phyloP scores from a whole-genome alignment of 2,329 filamentous ascomycete species.

The Neonectria sp. region DNA sequence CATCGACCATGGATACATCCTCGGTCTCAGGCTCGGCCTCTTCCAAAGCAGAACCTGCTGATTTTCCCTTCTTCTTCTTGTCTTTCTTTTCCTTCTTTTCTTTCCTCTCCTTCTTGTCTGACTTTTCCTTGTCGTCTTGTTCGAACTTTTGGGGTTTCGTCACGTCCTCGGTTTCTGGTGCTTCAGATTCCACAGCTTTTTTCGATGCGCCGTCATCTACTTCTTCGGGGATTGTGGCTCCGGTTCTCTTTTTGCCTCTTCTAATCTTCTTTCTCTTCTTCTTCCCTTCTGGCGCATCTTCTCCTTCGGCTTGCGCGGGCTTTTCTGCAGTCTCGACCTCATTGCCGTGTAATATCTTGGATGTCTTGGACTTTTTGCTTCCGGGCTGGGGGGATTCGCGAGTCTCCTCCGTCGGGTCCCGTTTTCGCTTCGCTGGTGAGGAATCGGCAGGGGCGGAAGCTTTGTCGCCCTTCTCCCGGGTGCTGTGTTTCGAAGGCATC shows the following conservation, averaged over 20 bases:
- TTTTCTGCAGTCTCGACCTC: constrained; percentile 17
- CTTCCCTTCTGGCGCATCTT: constrained; percentile 35
- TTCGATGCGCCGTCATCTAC: constrained; percentile 2
- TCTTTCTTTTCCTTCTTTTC: constrained; percentile 29
- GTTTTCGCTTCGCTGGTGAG: constrained; percentile 53
- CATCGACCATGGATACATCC: constrained; percentile 43
- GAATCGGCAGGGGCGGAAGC: constrained; percentile 5
- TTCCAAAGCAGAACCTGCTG: neutral
- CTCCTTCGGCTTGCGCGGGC: constrained; percentile 24
- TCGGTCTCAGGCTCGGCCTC: constrained; percentile 19
- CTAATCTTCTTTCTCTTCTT: constrained; percentile 47
- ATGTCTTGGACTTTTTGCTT: constrained; percentile 54
- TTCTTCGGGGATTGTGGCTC: constrained; percentile 34
- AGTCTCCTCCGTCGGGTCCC: constrained; percentile 50
- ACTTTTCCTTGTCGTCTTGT: constrained; percentile 53
- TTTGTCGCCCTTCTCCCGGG: constrained; percentile 46
- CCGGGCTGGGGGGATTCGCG: constrained; percentile 48
- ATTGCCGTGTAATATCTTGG: constrained; percentile 26
- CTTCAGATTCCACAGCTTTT: constrained; percentile 21
- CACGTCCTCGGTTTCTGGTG: constrained; percentile 43
- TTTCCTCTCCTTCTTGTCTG: constrained; percentile 33
- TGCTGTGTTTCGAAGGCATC: constrained; percentile 63
- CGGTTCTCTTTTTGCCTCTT: constrained; percentile 42
- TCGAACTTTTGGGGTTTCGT: constrained; percentile 45
- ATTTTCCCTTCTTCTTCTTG: constrained; percentile 26